Conservation (phyloP, 352 stramenopile species). For the Globisporangium lucens region DNA sequence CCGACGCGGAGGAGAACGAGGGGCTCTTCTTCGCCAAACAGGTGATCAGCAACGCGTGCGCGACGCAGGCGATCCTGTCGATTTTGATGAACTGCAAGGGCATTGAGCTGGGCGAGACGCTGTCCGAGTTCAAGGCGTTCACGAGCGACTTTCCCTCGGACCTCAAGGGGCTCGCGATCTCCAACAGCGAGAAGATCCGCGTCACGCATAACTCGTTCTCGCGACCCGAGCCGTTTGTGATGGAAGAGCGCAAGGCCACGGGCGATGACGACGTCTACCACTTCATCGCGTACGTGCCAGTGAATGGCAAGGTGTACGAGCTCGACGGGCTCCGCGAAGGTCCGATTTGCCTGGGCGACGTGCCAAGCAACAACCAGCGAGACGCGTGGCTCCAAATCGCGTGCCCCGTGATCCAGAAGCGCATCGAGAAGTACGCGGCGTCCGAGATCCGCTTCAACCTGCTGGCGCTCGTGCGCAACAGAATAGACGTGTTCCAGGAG, state of each 20-base stretch:
- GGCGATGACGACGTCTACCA: slow-evolving; percentile 95
- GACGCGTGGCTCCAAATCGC: slow-evolving; percentile 89
- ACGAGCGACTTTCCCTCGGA: slow-evolving; percentile 73
- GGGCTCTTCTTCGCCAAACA: slow-evolving; percentile 95
- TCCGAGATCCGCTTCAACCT: slow-evolving; percentile 97
- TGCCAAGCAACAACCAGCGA: slow-evolving; percentile 21
- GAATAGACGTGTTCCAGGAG: slow-evolving; percentile 53
- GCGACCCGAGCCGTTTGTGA: slow-evolving; percentile 74
- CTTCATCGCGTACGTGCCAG: slow-evolving; percentile 95
- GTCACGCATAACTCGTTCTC: slow-evolving; percentile 83
- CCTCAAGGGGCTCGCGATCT: slow-evolving; percentile 83
- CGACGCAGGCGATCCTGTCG: slow-evolving; percentile 95
- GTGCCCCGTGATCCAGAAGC: slow-evolving; percentile 90
- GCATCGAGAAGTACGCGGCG: slow-evolving; percentile 89
- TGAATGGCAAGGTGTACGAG: slow-evolving; percentile 92
- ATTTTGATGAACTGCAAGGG: slow-evolving; percentile 92
- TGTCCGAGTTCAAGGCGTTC: slow-evolving; percentile 80
- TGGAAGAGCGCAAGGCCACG: slow-evolving; percentile 69
- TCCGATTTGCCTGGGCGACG: slow-evolving; percentile 85
- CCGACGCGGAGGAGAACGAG: slow-evolving; percentile 35
- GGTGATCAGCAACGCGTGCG: slow-evolving; percentile 96
- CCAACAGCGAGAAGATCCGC: slow-evolving; percentile 85
- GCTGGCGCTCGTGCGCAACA: slow-evolving; percentile 90
- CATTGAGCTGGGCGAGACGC: slow-evolving; percentile 60
- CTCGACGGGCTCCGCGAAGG: slow-evolving; percentile 92